A percentile compares a stretch with the other conserved stretches of the same genome.
Conservation (phyloP, 2,329 filamentous ascomycete species). For the Nemania serpens region DNA sequence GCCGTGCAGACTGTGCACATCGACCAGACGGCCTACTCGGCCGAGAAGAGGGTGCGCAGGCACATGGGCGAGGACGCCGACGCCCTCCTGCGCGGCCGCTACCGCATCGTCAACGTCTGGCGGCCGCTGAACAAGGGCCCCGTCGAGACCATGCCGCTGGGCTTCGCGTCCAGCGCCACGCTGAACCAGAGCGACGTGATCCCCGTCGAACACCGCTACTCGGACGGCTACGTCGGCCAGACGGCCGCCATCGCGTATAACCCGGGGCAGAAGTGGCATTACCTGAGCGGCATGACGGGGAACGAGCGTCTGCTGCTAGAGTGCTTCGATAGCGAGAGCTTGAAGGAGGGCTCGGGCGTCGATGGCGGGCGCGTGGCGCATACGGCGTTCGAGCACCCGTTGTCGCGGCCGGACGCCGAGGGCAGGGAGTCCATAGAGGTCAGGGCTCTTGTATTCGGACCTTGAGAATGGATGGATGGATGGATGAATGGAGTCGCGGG, state of each 20-base stretch:
- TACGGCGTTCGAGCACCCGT: conserved; percentile 78
- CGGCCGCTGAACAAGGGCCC: conserved; percentile 64
- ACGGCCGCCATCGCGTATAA: conserved; percentile 71
- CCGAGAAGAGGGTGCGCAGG: conserved; percentile 67
- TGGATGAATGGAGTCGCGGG: background rate
- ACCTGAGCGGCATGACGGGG: conserved; percentile 77
- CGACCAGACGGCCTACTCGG: conserved; percentile 75
- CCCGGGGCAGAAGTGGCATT: conserved; percentile 72
- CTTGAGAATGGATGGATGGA: conserved; percentile 45
- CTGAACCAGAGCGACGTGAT: conserved; percentile 69
- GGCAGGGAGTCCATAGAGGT: conserved; percentile 89
- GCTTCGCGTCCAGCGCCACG: conserved; percentile 67
- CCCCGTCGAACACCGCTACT: conserved; percentile 75
- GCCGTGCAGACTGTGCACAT: conserved; percentile 80
- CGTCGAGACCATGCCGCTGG: conserved; percentile 69
- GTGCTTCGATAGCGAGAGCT: conserved; percentile 72
- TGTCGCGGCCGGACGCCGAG: conserved; percentile 70
- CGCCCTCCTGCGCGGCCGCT: conserved; percentile 71
- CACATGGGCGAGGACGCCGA: conserved; percentile 62
- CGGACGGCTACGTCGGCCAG: conserved; percentile 69
- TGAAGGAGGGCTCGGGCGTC: conserved; percentile 54
- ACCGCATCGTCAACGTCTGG: conserved; percentile 90
- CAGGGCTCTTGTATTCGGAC: conserved; percentile 80
- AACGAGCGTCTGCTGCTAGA: conserved; percentile 76
- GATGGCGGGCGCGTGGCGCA: conserved; percentile 67